Base-by-base conservation (phyloP, 106 monocot species). In the Dioscorea dumetorum region DNA sequence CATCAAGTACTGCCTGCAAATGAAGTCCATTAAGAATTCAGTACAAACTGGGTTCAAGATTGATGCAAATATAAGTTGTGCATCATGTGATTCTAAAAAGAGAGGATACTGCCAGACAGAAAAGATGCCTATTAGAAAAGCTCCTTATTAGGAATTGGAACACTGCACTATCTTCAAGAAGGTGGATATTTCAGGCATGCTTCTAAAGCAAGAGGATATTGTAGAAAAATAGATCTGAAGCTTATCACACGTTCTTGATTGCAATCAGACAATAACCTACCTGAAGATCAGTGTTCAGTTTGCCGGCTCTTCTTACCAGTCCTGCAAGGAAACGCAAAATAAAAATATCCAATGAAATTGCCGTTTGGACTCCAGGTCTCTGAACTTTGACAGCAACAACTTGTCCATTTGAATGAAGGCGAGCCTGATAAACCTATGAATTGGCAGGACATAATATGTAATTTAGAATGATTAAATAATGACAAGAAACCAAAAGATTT, bases 341-440 rank as follows among this genome's bases (percentile, higher is more conserved):
- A 79, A 82, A 92, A 18, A 97, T 91, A 83, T 97, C 97, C n/a
- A 97, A 80, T 23, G 89, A 89, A 77, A 97, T 97, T 57, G 91
- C 97, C 63, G 92, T 89, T 74, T 89, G 82, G 84, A 97, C 92
- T 73, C 97, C 97, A 71, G 97, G 97, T 48, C 97, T 88, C 72
- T 97, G 97, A 31, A 97, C 97, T 87, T 97, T 97, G 48, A 97
- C 86, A 73, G 97, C 97, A 74, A 97, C 92, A 80, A 92, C 60
- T 60, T 97, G 66, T 61, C 92, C 84, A 69, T 57, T 82, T 50
- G 81, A 70, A 54, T 78, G 70, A 75, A 97, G 78, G 53, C 87
- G 88, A 22, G 92, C 97, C 80, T 97, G 81, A 76, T 97, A 97
- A 71, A 97, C 97, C 97, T 97, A 75, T 33, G 61, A 78, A 80